Evolutionary conservation across 768 basidiomycete genomes (phyloP), one percentile per base, ranked within the genome.

Genomic region (Leccinum imitatum): DNA sequence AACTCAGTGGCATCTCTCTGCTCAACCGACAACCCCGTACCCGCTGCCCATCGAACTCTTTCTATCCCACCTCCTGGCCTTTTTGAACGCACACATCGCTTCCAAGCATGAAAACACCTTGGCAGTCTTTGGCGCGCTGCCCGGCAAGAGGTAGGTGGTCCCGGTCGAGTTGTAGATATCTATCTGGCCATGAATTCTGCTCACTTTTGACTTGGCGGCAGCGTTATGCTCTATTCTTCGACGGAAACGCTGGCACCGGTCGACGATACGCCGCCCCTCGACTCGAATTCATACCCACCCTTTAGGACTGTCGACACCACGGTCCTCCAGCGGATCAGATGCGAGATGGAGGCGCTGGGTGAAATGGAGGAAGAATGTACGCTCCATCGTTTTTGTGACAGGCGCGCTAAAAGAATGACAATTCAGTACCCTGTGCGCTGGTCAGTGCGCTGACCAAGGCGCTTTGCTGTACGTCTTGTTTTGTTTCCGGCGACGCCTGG

Each of bases 361-460:
- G 77, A 78, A 17, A 70, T 74, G 17, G 79, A 81, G 25, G 79
- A 84, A 67, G 85, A 86, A 77, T 63, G 65, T 63, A 62, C 57
- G 66, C 65, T 37, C 53, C 14, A 44, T 17, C 27, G 17, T 39
- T 19, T 19, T 44, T 46, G 27, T 23, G n/a, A n/a, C n/a, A n/a
- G n/a, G n/a, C n/a, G 39, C 53, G 56, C 25, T 68, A 53, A 67
- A 53, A 44, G 41, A 44, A 37, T 19, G 11, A 8, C 54, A 59
- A 44, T 44, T 19, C 62, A 83, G 87, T 76, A 54, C 87, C 87
- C 14, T 82, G 82, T 64, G 87, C 87, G 3, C 79, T 99, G 50
- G 95, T 98, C 51, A 86, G 92, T 41, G 94, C 95, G 14, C 74
- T 98, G 57, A 90, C 91, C 30, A 98, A 97, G 74, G 90, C 95